Conservation (phyloP, 768 basidiomycete genomes). For the Cystofilobasidium ferigula region DNA sequence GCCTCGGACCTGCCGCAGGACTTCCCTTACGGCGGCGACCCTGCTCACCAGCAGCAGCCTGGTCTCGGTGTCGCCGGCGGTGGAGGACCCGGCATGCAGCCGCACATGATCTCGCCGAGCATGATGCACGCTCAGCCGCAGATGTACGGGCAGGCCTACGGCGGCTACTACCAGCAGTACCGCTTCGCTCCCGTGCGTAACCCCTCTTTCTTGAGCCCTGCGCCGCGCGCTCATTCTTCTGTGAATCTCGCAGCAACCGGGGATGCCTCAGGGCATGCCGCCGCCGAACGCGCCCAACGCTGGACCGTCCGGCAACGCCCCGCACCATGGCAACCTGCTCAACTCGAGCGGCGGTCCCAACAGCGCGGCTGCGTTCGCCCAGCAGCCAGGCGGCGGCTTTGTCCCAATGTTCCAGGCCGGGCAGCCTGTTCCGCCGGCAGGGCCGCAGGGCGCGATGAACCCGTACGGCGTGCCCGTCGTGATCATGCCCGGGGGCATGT, state of each 20-base stretch:
- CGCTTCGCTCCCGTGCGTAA: background rate
- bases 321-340: background rate
- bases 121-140: slow-evolving; percentile 16
- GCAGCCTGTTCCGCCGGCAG: background rate
- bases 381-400: slow-evolving; percentile 1
- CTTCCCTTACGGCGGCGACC: background rate
- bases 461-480: background rate
- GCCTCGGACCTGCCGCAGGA: slow-evolving; percentile 5
- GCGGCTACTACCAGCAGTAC: slow-evolving; percentile 14
- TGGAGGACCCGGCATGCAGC: slow-evolving; percentile 6
- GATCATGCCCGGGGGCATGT: slow-evolving; percentile 1
- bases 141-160: slow-evolving; percentile 5
- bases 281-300: background rate
- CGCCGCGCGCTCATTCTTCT: background rate
- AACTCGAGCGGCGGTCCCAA: background rate
- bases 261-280: background rate
- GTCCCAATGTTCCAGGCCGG: slow-evolving; percentile 4
- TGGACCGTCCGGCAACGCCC: background rate
- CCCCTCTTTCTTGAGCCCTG: background rate
- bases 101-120: slow-evolving; percentile 18
- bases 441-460: background rate
- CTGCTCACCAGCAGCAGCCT: slow-evolving; percentile 2
- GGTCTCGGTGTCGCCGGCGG: no score
- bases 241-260: background rate
- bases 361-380: background rate